phyloP scores from a whole-genome alignment of 2,329 filamentous ascomycete species.

The Aspergillus transmontanensis region DNA sequence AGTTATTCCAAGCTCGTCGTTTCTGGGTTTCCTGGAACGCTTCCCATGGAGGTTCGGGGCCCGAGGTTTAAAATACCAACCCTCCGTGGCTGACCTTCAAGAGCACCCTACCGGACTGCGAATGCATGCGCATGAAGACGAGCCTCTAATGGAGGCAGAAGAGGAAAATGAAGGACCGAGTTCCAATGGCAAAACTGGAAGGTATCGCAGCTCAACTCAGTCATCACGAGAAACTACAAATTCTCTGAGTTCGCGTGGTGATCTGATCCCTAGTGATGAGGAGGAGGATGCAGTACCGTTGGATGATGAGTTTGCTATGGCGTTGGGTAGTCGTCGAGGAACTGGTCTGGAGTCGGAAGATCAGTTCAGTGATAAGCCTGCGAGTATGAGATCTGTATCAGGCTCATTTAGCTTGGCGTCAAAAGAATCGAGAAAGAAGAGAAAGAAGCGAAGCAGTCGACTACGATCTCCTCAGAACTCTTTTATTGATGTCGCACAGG shows the following conservation, averaged over 20 bases:
- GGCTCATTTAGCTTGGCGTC: conserved; percentile 53
- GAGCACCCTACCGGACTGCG: conserved; percentile 72
- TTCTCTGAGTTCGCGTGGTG: conserved; percentile 82
- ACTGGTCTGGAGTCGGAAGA: conserved; percentile 64
- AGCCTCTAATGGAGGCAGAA: conserved; percentile 70
- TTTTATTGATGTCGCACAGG: conserved; percentile 32
- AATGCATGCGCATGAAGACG: conserved; percentile 58
- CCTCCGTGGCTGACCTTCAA: conserved; percentile 85
- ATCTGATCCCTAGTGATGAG: conserved; percentile 89
- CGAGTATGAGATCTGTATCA: conserved; percentile 43
- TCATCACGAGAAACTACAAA: conserved; percentile 81
- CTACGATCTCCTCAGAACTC: conserved; percentile 28
- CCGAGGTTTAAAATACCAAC: conserved; percentile 78
- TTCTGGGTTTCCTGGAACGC: conserved; percentile 80
- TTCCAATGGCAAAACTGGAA: conserved; percentile 21
- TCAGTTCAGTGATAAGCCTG: conserved; percentile 66
- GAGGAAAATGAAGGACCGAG: conserved; percentile 46
- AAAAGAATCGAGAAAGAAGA: conserved; percentile 44
- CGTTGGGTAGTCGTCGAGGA: conserved; percentile 68
- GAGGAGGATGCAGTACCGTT: conserved; percentile 92
- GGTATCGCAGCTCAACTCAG: conserved; percentile 73
- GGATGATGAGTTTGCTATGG: conserved; percentile 88
- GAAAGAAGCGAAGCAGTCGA: conserved; percentile 29
- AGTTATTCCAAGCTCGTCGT: conserved; percentile 83
- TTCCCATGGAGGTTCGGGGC: conserved; percentile 84